Evolutionary conservation across 495 filamentous ascomycete genomes (phyloP).

Genomic region (Penicillium alfredii): DNA sequence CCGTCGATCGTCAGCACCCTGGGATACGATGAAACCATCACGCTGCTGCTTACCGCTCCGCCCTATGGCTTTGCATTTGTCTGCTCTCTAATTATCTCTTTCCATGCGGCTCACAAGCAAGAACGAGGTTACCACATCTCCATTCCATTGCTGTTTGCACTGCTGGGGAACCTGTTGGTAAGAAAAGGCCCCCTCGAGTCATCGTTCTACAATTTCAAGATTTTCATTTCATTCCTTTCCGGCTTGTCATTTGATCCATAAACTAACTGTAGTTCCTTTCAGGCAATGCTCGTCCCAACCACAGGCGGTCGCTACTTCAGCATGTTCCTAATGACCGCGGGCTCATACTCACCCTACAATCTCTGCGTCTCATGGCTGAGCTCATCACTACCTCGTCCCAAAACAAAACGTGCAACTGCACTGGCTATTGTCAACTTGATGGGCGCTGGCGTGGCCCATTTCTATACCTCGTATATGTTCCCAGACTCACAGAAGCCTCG

Average conservation of each 20-base stretch:
- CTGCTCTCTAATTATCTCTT: constrained; percentile 2
- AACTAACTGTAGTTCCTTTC: background rate
- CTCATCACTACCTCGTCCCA: constrained; percentile 6
- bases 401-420: constrained; percentile 8
- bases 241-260: background rate
- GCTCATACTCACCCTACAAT: constrained; percentile 10
- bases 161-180: constrained; percentile 9
- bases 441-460: constrained; percentile 10
- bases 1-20: constrained; percentile 70
- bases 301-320: constrained; percentile 9
- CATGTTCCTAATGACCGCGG: constrained; percentile 13
- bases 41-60: constrained; percentile 28
- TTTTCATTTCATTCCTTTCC: too few species aligned
- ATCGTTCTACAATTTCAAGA: too few species aligned
- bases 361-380: constrained; percentile 7
- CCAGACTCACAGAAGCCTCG: constrained; percentile 8
- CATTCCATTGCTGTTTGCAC: constrained; percentile 5
- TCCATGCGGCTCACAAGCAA: constrained; percentile 6
- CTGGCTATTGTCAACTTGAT: constrained; percentile 7
- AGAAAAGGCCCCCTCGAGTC: too few species aligned
- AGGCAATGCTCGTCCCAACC: constrained; percentile 7
- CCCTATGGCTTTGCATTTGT: constrained; percentile 13
- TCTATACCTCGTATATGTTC: constrained; percentile 11
- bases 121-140: constrained; percentile 7
- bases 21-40: constrained; percentile 52